These are phyloP conservation scores for Tolypocladium sp. DNA, from an alignment of 2,329 filamentous ascomycete genomes.

Conservation along the genomic window DNA sequence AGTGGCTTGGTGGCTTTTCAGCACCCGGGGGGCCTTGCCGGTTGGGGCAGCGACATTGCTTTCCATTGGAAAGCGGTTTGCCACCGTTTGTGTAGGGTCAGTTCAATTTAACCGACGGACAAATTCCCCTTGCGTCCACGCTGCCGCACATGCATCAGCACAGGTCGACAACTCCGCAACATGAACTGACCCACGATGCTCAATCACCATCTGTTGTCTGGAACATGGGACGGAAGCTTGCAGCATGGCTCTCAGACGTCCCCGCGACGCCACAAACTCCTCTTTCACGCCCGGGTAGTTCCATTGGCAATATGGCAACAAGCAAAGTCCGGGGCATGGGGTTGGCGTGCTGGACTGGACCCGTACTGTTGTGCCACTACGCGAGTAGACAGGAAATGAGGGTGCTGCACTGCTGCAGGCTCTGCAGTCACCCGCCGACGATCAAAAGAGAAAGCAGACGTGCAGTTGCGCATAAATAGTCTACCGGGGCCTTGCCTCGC, in stretches of 20 bases:
- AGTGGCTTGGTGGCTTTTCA: too few relatives aligned
- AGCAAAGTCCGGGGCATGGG: background rate
- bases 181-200: background rate
- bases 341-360: background rate
- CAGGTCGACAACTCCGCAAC: background rate
- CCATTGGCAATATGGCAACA: background rate
- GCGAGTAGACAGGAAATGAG: background rate
- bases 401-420: background rate
- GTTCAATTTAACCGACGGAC: background rate
- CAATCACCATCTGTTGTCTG: too few relatives aligned
- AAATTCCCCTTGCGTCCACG: background rate
- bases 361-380: background rate
- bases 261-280: background rate
- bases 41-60: background rate
- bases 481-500: background rate
- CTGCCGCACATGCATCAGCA: background rate
- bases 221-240: background rate
- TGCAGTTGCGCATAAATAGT: background rate
- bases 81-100: background rate
- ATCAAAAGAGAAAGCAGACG: too few relatives aligned
- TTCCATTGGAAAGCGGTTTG: background rate
- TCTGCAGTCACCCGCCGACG: background rate
- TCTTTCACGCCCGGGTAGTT: background rate
- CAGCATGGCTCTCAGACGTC: background rate
- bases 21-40: too few relatives aligned